Conservation (phyloP, 2,329 filamentous ascomycete species). For the Clonostachys byssicola region DNA sequence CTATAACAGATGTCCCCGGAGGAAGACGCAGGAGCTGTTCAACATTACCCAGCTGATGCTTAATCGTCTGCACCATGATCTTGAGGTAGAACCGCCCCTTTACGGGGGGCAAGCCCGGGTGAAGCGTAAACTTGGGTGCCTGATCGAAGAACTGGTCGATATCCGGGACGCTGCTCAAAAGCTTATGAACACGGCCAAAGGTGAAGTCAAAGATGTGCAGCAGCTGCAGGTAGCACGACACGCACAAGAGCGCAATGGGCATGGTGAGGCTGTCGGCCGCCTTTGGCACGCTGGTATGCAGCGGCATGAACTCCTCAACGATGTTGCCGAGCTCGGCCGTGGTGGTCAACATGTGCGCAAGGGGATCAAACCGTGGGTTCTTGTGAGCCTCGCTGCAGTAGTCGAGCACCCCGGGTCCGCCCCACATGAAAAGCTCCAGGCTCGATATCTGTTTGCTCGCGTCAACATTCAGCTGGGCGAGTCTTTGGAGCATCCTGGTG, state of each 20-base stretch:
- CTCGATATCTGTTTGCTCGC: too few species aligned
- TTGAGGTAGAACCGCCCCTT: constrained; percentile 6
- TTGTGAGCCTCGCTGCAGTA: constrained; percentile 3
- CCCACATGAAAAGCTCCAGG: neutral
- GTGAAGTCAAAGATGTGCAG: constrained; percentile 6
- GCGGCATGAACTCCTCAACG: constrained; percentile 6
- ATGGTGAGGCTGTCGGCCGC: constrained; percentile 1
- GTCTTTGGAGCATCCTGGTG: too few species aligned
- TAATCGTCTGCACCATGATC: constrained; percentile 2
- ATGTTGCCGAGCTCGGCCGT: constrained; percentile 4
- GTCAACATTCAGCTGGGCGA: too few species aligned
- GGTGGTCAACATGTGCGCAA: constrained; percentile 2
- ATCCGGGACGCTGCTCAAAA: constrained; percentile 1
- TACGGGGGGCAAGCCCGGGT: constrained; percentile 3
- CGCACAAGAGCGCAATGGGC: constrained; percentile 5
- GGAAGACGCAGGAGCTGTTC: constrained; percentile 3
- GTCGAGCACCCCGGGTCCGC: neutral
- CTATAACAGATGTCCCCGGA: too few species aligned
- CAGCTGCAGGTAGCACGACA: constrained; percentile 5
- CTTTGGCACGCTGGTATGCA: constrained; percentile 1
- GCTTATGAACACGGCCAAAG: constrained; percentile 2
- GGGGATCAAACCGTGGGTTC: constrained; percentile 2
- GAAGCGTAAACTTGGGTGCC: constrained; percentile 2
- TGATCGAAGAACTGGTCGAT: constrained; percentile 4
- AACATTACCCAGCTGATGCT: constrained; percentile 3